phyloP scores from a whole-genome alignment of 202 grass and related monocot species.

The Setaria viridis region DNA sequence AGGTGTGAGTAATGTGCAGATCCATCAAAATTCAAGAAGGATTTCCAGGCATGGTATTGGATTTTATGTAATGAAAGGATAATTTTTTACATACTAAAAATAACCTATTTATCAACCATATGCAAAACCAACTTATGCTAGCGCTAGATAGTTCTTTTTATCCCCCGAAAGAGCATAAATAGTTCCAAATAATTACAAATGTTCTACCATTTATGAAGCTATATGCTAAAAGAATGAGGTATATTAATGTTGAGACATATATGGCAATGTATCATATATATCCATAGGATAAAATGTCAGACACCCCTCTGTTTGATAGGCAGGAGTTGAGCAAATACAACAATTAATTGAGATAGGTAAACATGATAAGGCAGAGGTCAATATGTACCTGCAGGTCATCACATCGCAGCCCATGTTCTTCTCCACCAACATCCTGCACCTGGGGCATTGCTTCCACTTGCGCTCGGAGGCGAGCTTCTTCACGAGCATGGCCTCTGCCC shows the following conservation, averaged over 20 bases:
- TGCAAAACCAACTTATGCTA: background rate
- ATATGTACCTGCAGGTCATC: slow-evolving; percentile 49
- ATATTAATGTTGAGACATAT: background rate
- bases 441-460: slow-evolving; percentile 49
- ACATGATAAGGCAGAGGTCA: background rate
- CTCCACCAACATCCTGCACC: slow-evolving; percentile 33
- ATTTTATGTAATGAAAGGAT: too few relatives aligned
- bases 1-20: too few relatives aligned
- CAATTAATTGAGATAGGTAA: background rate
- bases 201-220: background rate
- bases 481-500: background rate
- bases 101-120: too few relatives aligned
- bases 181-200: background rate
- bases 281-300: too few relatives aligned
- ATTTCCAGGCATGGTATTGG: too few relatives aligned
- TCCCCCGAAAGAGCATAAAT: background rate
- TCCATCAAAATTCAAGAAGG: too few relatives aligned
- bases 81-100: too few relatives aligned
- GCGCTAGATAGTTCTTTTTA: too few relatives aligned
- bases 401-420: background rate
- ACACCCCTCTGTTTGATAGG: too few relatives aligned
- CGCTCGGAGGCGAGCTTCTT: slow-evolving; percentile 25
- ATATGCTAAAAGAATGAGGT: background rate
- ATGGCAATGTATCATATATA: background rate
- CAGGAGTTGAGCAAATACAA: background rate